Conservation (phyloP, 148 eudicot species). For the Cornus suecica region DNA sequence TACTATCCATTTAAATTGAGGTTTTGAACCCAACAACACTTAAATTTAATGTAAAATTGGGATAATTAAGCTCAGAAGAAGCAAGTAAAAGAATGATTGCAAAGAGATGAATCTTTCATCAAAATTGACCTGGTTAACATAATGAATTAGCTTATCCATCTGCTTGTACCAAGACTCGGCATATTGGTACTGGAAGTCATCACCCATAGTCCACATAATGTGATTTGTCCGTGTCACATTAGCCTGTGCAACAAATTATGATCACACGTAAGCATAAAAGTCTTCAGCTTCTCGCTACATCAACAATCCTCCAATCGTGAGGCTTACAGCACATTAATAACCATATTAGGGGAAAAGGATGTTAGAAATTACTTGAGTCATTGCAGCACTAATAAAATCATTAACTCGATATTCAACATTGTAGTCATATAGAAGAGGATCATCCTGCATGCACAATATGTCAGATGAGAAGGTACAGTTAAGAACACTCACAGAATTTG, state of each 20-base stretch:
- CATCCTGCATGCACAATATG: conserved; percentile 48
- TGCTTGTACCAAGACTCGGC: conserved; percentile 96
- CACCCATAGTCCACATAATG: conserved; percentile 99
- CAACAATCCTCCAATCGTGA: not conserved
- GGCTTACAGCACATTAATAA: not conserved
- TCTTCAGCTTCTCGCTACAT: not conserved
- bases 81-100: not conserved
- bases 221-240: conserved; percentile 79
- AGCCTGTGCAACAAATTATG: conserved; percentile 35
- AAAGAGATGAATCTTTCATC: not conserved
- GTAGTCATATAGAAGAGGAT: conserved; percentile 59
- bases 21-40: not conserved
- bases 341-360: not conserved
- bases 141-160: conserved; percentile 87
- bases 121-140: conserved; percentile 66
- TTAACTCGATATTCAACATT: conserved; percentile 67
- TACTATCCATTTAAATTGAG: too few species aligned
- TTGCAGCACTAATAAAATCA: conserved; percentile 64
- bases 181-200: conserved; percentile 79
- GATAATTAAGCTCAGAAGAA: conserved; percentile 1
- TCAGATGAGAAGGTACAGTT: conserved; percentile 2
- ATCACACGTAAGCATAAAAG: not conserved
- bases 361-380: conserved; percentile 46
- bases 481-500: not conserved
- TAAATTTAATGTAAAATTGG: not conserved